Evolutionary conservation across 805 yeast genomes (phyloP).

Genomic region (Cyberlindnera veronae): DNA sequence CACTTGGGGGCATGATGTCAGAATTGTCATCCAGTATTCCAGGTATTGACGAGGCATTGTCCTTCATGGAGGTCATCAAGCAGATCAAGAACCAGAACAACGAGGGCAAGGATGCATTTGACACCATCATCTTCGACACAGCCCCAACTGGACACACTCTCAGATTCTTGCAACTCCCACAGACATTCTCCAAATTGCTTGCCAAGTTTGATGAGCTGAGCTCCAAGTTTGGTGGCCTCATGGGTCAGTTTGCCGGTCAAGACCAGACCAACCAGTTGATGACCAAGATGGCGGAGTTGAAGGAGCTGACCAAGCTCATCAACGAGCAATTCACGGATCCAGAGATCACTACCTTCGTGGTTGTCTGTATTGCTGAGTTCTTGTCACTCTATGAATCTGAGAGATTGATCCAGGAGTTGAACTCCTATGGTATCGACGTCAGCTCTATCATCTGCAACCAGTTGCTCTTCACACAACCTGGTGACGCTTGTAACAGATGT

Average conservation of each 20-base stretch:
- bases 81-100: slow-evolving; percentile 79
- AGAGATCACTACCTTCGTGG: slow-evolving; percentile 89
- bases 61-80: slow-evolving; percentile 96
- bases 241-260: slow-evolving; percentile 64
- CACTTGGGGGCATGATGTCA: slow-evolving; percentile 72
- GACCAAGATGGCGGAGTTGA: slow-evolving; percentile 73
- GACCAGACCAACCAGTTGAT: slow-evolving; percentile 60
- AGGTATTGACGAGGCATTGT: slow-evolving; percentile 96
- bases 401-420: slow-evolving; percentile 94
- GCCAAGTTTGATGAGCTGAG: slow-evolving; percentile 85
- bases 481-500: slow-evolving; percentile 85
- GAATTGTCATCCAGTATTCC: slow-evolving; percentile 95
- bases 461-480: slow-evolving; percentile 74
- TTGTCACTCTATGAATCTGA: slow-evolving; percentile 95
- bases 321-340: slow-evolving; percentile 95
- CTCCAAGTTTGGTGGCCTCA: slow-evolving; percentile 86
- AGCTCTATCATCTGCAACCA: slow-evolving; percentile 96
- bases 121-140: slow-evolving; percentile 95
- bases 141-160: slow-evolving; percentile 99
- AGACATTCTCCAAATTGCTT: slow-evolving; percentile 83
- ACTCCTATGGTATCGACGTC: slow-evolving; percentile 93
- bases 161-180: slow-evolving; percentile 90
- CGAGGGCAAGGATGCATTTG: slow-evolving; percentile 48
- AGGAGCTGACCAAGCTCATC: slow-evolving; percentile 78
- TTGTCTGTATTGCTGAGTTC: slow-evolving; percentile 97